Evolutionary conservation across 805 yeast species (phyloP).

Genomic region (Candida nanaspora): DNA sequence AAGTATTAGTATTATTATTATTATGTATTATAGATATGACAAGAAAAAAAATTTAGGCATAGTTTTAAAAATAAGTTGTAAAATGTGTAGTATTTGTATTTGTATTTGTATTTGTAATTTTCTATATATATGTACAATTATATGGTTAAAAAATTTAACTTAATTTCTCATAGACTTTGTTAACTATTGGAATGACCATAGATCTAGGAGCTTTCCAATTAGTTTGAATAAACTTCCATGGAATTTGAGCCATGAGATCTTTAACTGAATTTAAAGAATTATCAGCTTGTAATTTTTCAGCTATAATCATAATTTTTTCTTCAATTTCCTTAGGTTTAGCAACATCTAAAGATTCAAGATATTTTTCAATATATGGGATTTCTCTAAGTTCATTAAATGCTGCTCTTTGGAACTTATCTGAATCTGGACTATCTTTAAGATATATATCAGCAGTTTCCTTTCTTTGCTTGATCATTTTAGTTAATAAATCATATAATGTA

Average conservation of each 20-base stretch:
- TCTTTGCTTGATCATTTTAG: conserved; percentile 35
- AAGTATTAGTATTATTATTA: neutral
- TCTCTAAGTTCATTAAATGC: conserved; percentile 33
- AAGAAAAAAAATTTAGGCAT: no score
- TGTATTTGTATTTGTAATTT: no score
- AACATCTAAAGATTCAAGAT: conserved; percentile 28
- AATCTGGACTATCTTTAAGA: conserved; percentile 27
- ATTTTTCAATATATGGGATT: conserved; percentile 26
- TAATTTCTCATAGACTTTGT: conserved; percentile 14
- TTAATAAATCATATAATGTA: conserved; percentile 23
- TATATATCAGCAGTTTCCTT: conserved; percentile 30
- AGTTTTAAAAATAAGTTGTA: no score
- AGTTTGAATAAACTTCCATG: conserved; percentile 25
- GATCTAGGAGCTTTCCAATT: conserved; percentile 31
- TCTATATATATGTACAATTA: no score
- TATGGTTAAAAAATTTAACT: no score
- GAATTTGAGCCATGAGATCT: conserved; percentile 24
- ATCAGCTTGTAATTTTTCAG: conserved; percentile 17
- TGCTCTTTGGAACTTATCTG: conserved; percentile 33
- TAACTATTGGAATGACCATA: conserved; percentile 21
- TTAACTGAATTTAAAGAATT: conserved; percentile 17
- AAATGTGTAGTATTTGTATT: no score
- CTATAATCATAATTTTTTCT: conserved; percentile 22
- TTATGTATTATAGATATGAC: no score
- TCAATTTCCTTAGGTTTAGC: conserved; percentile 28